A percentile compares a stretch with the other conserved stretches of the same genome.
Conservation (phyloP, 441 rosid species). For the Macaranga tanarius region DNA sequence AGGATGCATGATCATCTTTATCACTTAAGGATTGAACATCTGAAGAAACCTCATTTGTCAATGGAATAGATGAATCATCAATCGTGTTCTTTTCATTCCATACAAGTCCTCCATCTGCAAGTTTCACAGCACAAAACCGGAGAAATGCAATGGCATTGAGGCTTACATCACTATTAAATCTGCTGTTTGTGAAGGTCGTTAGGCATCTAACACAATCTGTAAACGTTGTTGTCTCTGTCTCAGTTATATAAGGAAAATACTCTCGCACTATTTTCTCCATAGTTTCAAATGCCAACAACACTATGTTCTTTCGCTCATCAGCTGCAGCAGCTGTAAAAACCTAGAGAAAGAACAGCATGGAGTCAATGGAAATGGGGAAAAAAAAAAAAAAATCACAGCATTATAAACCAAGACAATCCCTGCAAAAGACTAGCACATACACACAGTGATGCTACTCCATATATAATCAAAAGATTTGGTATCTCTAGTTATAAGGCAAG, state of each 20-base stretch:
- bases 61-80: conserved; percentile 41
- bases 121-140: conserved; percentile 94
- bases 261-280: conserved; percentile 98
- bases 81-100: conserved; percentile 53
- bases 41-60: conserved; percentile 38
- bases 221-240: conserved; percentile 88
- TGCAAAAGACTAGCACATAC: background rate
- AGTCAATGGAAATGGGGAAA: conserved; percentile 23
- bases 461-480: background rate
- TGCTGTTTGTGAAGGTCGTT: conserved; percentile 86
- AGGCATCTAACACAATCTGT: conserved; percentile 98
- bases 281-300: conserved; percentile 89
- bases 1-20: conserved; percentile 79
- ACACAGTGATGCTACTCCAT: background rate
- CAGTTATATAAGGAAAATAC: conserved; percentile 89
- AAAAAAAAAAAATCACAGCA: background rate
- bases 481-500: background rate
- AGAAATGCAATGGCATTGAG: conserved; percentile 98
- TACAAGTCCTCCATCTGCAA: conserved; percentile 92
- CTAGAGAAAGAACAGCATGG: conserved; percentile 40
- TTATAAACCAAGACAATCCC: background rate
- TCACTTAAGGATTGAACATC: conserved; percentile 42
- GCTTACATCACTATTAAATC: conserved; percentile 91
- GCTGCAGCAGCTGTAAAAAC: conserved; percentile 93
- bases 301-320: conserved; percentile 85